Base-by-base conservation (phyloP, 2,329 filamentous ascomycete species). In the Fonsecaea multimorphosa region DNA sequence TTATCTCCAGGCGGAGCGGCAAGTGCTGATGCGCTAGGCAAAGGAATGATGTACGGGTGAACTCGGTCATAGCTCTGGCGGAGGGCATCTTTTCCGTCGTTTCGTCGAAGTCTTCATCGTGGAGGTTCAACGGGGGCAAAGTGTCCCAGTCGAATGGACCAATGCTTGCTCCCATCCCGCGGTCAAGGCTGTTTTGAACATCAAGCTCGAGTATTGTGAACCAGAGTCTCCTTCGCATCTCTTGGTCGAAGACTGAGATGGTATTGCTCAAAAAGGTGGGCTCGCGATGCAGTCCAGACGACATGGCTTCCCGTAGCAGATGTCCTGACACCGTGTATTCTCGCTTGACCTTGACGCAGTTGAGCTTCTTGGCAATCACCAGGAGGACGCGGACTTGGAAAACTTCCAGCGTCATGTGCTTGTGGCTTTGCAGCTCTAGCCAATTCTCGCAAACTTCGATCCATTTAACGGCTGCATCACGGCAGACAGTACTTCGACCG, bases 171-270 rank as follows among this genome's bases (percentile, higher is more conserved):
- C 83, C 80, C 76, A 87, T 83, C 0, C 86, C 86, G 12, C 79
- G 78, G 66, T 87, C 84, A 14, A 87, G 75, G 0, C 84, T 83
- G 0, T 83, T 79, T 69, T 87, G 84, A 1, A 86, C 73, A 62
- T 87, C 85, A 29, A 87, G 74, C 69, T 87, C 85, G 9, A 84
- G 74, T 9, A 86, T 83, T 0, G 85, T 86, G 1, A 78, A 79
- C 86, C 86, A 88, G 2, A 88, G 75, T 51, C 85, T 79, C 59
- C 83, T 79, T 58, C 85, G 81, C 80, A 85, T 82, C 64, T 85
- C 82, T 60, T 82, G 80, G 46, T 85, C 81, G 32, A 83, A 82
- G 1, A 77, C 73, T 2, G 75, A 76, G 9, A 79, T 76, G 29
- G 72, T 70, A 63, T 77, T 72, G 64, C 76, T 68, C 68, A 78